Evolutionary conservation across 441 rosid species (phyloP), one percentile per base, ranked within the genome.

Genomic region (Erodium texanum): DNA sequence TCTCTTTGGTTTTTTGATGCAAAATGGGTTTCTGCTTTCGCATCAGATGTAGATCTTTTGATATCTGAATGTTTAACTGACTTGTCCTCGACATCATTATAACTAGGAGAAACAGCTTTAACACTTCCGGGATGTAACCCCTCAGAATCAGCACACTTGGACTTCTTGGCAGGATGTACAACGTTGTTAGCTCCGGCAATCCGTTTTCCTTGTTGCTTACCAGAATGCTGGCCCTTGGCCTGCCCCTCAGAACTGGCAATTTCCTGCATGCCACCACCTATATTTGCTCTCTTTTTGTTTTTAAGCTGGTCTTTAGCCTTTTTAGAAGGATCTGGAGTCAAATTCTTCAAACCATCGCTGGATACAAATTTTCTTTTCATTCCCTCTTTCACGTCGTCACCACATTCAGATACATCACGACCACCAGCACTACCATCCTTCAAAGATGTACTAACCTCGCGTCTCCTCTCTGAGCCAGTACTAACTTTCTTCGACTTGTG

Each of bases 101-200:
- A 68, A 72, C 64, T 67, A 62, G 74, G 74, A 76, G 78, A 71
- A 74, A 70, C 78, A 74, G 64, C 72, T 75, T 76, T 76, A 15
- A 63, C 54, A 48, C 71, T 69, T 68, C 70, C 82, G 23, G 62
- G 65, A 24, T 68, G 62, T 23, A 81, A 66, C 52, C 65, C 74
- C 79, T 62, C 82, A 19, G 8, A 70, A 67, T 75, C 83, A 67
- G 70, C 80, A 79, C 62, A 48, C 79, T 81, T 86, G 1, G 76
- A 73, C 78, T 78, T 90, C 76, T 88, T 94, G 71, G 79, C 79
- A 73, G 83, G 78, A 75, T 64, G 82, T 45, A 76, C 72, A 75
- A 70, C 73, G 73, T 80, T 86, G 73, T 73, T 72, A 23, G 76
- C 65, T 72, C 73, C 82, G 16, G 68, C 19, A 67, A 78, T 79